Evolutionary conservation across 345 rosid genomes (phyloP).

Genomic region (Linum tenue): DNA sequence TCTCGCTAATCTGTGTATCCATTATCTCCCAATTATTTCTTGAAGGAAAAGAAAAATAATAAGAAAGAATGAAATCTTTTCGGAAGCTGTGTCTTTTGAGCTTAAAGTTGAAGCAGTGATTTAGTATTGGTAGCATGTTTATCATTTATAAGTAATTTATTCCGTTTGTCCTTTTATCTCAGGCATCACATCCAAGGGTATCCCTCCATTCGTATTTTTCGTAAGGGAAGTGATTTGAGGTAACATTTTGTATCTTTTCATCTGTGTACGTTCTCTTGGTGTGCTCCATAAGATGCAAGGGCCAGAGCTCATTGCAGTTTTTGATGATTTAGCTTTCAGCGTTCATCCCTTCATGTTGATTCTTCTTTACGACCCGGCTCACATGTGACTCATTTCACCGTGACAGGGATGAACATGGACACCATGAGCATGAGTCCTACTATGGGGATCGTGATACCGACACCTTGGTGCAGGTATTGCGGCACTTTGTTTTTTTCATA

Average conservation of each 20-base stretch:
- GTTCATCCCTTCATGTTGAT: neutral
- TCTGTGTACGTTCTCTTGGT: neutral
- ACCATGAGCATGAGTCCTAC: slow-evolving; percentile 94
- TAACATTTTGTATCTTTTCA: slow-evolving; percentile 18
- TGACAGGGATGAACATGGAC: slow-evolving; percentile 79
- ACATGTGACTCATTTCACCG: slow-evolving; percentile 13
- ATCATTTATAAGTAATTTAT: neutral
- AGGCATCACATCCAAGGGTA: slow-evolving; percentile 96
- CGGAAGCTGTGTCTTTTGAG: neutral
- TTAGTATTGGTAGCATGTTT: neutral
- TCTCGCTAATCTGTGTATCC: neutral
- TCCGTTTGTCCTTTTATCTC: slow-evolving; percentile 15
- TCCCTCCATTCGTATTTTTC: slow-evolving; percentile 98
- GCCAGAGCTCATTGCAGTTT: neutral
- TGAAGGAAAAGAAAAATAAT: no score
- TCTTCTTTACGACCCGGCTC: slow-evolving; percentile 6
- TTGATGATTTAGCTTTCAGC: neutral
- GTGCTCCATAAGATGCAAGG: neutral
- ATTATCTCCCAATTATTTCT: neutral
- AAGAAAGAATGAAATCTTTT: neutral
- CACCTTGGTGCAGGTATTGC: slow-evolving; percentile 68
- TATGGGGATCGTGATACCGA: slow-evolving; percentile 99
- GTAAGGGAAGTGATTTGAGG: slow-evolving; percentile 88
- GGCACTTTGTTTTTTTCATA: slow-evolving; percentile 7
- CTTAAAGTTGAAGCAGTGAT: neutral